Conservation (phyloP, 1,139 yeast species). For the Arxiozyma bovina region DNA sequence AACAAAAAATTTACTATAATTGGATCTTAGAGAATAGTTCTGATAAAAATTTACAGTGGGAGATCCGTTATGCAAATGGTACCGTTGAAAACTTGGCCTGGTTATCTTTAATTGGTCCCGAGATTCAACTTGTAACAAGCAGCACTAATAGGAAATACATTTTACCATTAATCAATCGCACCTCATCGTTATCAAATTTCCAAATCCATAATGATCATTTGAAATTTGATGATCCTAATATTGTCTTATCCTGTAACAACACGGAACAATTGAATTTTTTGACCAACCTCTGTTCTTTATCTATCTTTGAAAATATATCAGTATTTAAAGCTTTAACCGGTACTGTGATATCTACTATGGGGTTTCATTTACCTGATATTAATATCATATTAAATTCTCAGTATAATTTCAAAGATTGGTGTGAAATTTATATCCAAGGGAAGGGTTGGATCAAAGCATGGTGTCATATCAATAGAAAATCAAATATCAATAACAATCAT, state of each 20-base stretch:
- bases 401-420: constrained; percentile 30
- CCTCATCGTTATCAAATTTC: constrained; percentile 1
- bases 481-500: constrained; percentile 7
- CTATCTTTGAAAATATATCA: constrained; percentile 23
- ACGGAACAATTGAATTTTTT: constrained; percentile 5
- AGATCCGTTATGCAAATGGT: not conserved
- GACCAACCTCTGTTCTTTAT: constrained; percentile 14
- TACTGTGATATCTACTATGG: constrained; percentile 23
- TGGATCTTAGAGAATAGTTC: constrained; percentile 4
- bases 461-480: constrained; percentile 27
- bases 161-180: constrained; percentile 1
- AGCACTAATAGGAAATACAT: not conserved
- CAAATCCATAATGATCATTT: not conserved
- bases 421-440: constrained; percentile 24
- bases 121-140: not conserved
- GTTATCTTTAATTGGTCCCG: constrained; percentile 5
- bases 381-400: constrained; percentile 22
- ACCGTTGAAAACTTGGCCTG: not conserved
- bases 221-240: constrained; percentile 4
- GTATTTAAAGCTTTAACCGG: constrained; percentile 27
- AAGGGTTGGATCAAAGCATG: constrained; percentile 29
- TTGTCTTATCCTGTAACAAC: constrained; percentile 4
- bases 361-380: constrained; percentile 25
- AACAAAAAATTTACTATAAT: constrained; percentile 13
- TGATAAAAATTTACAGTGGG: not conserved